Percentiles rank a stretch among this genome's conserved stretches.
Conservation (phyloP, 1,284 basidiomycete genomes). For the Puccinia polysora region DNA sequence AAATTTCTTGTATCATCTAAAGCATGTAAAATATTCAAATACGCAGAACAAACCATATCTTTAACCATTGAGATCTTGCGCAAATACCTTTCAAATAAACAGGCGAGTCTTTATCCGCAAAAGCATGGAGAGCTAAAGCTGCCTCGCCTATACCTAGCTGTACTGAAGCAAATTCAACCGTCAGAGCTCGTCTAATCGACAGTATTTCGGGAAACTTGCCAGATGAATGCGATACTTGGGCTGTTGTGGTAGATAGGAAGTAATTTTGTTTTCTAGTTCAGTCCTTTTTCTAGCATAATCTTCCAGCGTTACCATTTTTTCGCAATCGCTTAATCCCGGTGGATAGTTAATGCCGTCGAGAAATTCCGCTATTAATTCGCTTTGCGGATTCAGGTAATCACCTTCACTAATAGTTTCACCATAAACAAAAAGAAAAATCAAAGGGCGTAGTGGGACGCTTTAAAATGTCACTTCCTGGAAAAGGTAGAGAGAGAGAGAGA, state of each 20-base stretch:
- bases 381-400: constrained; percentile 18
- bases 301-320: constrained; percentile 28
- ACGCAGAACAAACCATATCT: constrained; percentile 13
- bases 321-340: background rate
- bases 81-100: constrained; percentile 1
- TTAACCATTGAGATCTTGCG: constrained; percentile 24
- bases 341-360: constrained; percentile 13
- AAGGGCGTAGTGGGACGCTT: background rate
- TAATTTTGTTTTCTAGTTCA: constrained; percentile 22
- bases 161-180: background rate
- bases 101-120: constrained; percentile 15
- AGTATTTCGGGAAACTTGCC: constrained; percentile 4
- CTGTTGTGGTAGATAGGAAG: background rate
- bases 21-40: background rate
- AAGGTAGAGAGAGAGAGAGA: background rate
- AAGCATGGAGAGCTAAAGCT: constrained; percentile 20
- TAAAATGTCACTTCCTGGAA: background rate
- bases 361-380: constrained; percentile 16
- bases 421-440: background rate
- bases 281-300: constrained; percentile 28
- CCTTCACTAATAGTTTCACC: constrained; percentile 2
- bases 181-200: background rate
- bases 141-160: constrained; percentile 33
- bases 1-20: background rate
- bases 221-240: constrained; percentile 24